Evolutionary conservation across 345 rosid genomes (phyloP), one percentile per base, ranked within the genome.

Genomic region (Dipteronia dyeriana): DNA sequence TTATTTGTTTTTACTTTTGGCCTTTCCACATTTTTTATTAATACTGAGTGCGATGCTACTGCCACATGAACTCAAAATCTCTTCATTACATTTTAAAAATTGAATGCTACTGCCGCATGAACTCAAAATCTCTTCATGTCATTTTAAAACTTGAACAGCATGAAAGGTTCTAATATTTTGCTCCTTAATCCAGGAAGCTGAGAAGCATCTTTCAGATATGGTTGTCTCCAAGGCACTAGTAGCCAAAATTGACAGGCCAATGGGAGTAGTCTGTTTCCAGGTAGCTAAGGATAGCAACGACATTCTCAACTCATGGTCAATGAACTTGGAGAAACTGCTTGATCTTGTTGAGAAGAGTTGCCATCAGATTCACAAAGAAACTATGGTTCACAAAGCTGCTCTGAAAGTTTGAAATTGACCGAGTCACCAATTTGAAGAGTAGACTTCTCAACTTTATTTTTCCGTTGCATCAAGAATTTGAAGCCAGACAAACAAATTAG

Each of bases 131-230:
- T 63, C 17, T 63, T 29, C 12, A 7, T 34, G 3, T 6, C 3
- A n/a, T 54, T 57, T 19, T 77, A 4, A 41, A 31, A 9, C 68
- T 43, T 14, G 20, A 10, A n/a, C 34, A 6, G 26, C 13, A 73
- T 68, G 29, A 73, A 5, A 1, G 67, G 25, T 0, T 31, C 34
- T 70, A 63, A 73, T 45, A 14, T 19, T 70, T 70, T 61, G 5
- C 65, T 17, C 57, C 4, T 49, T 56, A 75, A 61, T 85, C 61
- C 85, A 93, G 98, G 97, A 90, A 84, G 87, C 96, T 47, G 99
- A 95, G 91, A 97, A 91, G 91, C 91, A 94, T 86, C 93, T 97
- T 5, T 97, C 98, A 0, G 99, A 97, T 61, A 97, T 97, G 99
- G 99, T 97, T 2, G 99, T 97, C 70, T 94, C 97, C 57, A 97